Evolutionary conservation across 1,284 basidiomycete genomes (phyloP).

Genomic region (Sanghuangporus weigelae): DNA sequence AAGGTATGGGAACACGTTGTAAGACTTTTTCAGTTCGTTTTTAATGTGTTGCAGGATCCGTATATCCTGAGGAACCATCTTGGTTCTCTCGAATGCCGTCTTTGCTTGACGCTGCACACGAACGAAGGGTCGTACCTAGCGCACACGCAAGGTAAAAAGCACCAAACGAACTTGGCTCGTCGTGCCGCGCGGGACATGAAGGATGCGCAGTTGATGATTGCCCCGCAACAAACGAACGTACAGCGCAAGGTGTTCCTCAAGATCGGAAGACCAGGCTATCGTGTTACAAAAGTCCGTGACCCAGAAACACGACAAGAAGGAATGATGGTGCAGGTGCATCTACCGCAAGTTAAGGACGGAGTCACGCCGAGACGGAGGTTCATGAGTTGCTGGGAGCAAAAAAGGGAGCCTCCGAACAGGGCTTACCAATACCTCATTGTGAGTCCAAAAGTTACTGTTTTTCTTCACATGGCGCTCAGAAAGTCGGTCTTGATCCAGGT

Average conservation of each 20-base stretch:
- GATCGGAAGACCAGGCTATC: conserved; percentile 94
- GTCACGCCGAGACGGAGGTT: conserved; percentile 87
- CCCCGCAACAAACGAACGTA: conserved; percentile 68
- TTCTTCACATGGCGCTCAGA: conserved; percentile 5
- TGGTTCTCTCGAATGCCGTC: conserved; percentile 94
- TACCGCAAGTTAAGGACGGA: conserved; percentile 89
- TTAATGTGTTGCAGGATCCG: conserved; percentile 64
- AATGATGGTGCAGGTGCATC: conserved; percentile 94
- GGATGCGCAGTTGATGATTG: conserved; percentile 83
- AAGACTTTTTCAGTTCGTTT: background rate
- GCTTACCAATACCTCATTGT: conserved; percentile 97
- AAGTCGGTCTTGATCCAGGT: conserved; percentile 48
- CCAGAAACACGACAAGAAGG: conserved; percentile 79
- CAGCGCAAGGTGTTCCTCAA: conserved; percentile 95
- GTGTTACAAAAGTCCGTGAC: conserved; percentile 86
- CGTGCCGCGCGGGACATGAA: conserved; percentile 95
- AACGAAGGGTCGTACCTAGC: conserved; percentile 99
- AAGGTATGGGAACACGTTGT: conserved; percentile 47
- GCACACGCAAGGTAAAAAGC: conserved; percentile 99
- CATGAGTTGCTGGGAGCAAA: conserved; percentile 99
- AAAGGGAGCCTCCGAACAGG: conserved; percentile 90
- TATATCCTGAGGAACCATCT: conserved; percentile 99
- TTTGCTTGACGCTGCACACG: conserved; percentile 96
- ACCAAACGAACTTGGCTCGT: conserved; percentile 96
- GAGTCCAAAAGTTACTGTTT: conserved; percentile 27